phyloP scores from a whole-genome alignment of 805 yeast genomes.

The Middelhovenomyces tepae region DNA sequence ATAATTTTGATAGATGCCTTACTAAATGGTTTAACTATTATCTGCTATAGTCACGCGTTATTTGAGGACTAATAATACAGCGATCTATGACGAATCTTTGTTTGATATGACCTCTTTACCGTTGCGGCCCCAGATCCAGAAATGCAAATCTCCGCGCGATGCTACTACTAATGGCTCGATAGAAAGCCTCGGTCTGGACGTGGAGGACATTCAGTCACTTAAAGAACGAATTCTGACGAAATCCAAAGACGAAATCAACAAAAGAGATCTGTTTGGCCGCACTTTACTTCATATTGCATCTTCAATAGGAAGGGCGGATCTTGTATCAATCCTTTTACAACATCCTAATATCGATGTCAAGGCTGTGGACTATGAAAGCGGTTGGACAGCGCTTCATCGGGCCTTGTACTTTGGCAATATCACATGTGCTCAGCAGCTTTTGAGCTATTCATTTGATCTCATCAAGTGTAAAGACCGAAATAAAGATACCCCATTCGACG shows the following conservation, averaged over 20 bases:
- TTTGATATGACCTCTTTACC: neutral
- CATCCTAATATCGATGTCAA: constrained; percentile 39
- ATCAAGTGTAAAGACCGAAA: constrained; percentile 58
- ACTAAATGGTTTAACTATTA: too few relatives aligned
- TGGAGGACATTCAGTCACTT: too few relatives aligned
- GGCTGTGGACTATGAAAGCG: constrained; percentile 59
- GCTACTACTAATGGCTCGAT: too few relatives aligned
- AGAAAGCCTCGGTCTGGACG: too few relatives aligned
- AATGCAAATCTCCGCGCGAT: too few relatives aligned
- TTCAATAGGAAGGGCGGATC: constrained; percentile 19
- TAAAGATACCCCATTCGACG: constrained; percentile 64
- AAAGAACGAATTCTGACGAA: constrained; percentile 23
- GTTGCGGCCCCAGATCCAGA: too few relatives aligned
- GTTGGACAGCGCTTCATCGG: constrained; percentile 75
- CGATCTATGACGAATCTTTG: neutral
- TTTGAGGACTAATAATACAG: neutral
- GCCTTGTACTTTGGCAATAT: constrained; percentile 52
- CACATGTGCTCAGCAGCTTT: constrained; percentile 40
- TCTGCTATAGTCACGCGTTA: too few relatives aligned
- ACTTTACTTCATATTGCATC: constrained; percentile 25
- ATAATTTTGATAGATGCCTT: too few relatives aligned
- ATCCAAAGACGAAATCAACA: constrained; percentile 32
- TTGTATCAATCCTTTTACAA: constrained; percentile 37
- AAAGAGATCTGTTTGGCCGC: constrained; percentile 65
- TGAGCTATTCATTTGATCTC: constrained; percentile 30